Conservation (phyloP, 176 grass and related monocot species). For the Typha latifolia region DNA sequence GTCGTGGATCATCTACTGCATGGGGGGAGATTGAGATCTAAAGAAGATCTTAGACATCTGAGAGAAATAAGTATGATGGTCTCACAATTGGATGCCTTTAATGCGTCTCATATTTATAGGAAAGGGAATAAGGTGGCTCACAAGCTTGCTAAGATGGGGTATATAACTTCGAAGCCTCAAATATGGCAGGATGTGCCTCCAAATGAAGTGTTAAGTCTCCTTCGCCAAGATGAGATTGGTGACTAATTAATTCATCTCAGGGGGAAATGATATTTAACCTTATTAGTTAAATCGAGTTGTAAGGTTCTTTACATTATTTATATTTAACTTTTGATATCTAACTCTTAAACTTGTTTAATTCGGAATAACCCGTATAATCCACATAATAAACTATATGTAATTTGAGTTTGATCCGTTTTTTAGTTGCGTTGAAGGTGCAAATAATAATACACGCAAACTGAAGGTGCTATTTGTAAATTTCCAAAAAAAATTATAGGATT, state of each 20-base stretch:
- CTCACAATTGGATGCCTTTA: conserved; percentile 19
- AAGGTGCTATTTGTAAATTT: no score
- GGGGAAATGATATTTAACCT: neutral
- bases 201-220: conserved; percentile 26
- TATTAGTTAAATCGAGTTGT: neutral
- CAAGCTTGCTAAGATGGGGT: conserved; percentile 41
- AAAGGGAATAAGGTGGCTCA: conserved; percentile 56
- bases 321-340: no score
- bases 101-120: conserved; percentile 38
- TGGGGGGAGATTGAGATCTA: neutral
- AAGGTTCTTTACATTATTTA: no score
- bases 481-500: no score
- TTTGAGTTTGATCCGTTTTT: no score
- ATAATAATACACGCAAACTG: no score
- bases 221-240: conserved; percentile 17
- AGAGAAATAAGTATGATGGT: conserved; percentile 32
- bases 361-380: no score
- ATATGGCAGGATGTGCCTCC: conserved; percentile 48
- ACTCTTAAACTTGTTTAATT: no score
- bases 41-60: conserved; percentile 25
- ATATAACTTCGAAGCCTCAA: conserved; percentile 7
- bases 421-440: no score
- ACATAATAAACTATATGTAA: no score
- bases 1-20: conserved; percentile 27
- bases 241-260: neutral